Evolutionary conservation across 352 stramenopile genomes (phyloP), one percentile per base, ranked within the genome.

Genomic region (Thalassiosira pacifica): DNA sequence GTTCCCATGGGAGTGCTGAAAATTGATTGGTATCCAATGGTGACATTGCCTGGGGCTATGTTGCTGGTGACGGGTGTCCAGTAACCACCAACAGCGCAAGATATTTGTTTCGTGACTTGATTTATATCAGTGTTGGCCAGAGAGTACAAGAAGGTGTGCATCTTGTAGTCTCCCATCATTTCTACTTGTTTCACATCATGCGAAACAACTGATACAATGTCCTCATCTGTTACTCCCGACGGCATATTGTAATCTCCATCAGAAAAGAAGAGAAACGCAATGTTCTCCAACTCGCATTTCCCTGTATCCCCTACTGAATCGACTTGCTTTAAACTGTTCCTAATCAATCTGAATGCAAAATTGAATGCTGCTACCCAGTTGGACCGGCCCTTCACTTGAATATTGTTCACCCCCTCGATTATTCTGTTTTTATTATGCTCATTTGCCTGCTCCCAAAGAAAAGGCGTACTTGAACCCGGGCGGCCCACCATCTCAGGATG

Each of bases 221-320:
- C 45, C 16, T 68, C 26, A 63, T 79, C 53, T 31, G 70, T 83
- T 24, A 72, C 57, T 29, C 31, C 71, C 18, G 9, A 26, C 45
- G 78, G 78, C 19, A 83, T 40, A 61, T 85, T 86, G 48, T 76
- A 83, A 26, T 71, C 40, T 27, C 85, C 85, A 66, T 91, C 85
- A 22, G 82, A 85, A 45, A 89, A 85, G 64, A 91, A 89, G 22
- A 91, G 53, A 24, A 91, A 57, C 40, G 82, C 85, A 42, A 87
- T 84, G 61, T 91, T 83, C 53, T 86, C 79, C 48, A 86, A 71
- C 18, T 82, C 45, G 57, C 79, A 86, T 67, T 16, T 59, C 68
- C 57, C 31, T 10, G 37, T 6, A 48, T 29, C 57, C 4, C 76
- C 52, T 24, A 60, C 22, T 27, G 27, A n/a, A 19, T 45, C 48